Evolutionary conservation across 2,329 filamentous ascomycete species (phyloP).

Genomic region (Nannizziopsis barbatae): DNA sequence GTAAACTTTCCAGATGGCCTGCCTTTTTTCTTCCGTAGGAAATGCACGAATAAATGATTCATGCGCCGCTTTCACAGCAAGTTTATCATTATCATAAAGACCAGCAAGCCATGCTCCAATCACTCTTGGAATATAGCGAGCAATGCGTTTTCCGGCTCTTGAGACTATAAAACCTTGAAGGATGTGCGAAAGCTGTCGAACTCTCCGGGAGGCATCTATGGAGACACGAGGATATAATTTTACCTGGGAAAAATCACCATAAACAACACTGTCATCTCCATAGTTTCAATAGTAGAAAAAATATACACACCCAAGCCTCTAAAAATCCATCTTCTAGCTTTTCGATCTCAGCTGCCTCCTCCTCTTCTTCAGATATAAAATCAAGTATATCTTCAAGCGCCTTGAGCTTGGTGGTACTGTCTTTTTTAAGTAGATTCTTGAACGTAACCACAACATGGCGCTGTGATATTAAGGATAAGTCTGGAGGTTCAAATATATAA

Average conservation of each 20-base stretch:
- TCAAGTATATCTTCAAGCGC: conserved; percentile 73
- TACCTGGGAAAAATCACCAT: conserved; percentile 44
- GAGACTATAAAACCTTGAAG: conserved; percentile 55
- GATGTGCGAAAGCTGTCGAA: conserved; percentile 73
- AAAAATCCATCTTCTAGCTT: conserved; percentile 71
- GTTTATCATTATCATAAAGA: conserved; percentile 71
- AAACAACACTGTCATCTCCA: conserved; percentile 30
- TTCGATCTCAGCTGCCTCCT: conserved; percentile 35
- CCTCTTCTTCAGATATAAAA: conserved; percentile 48
- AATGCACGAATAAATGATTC: conserved; percentile 68
- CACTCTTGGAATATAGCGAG: conserved; percentile 62
- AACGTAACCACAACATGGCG: conserved; percentile 78
- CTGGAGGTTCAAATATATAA: conserved; percentile 75
- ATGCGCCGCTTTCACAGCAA: conserved; percentile 62
- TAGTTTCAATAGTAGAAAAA: conserved; percentile 20
- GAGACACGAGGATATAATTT: conserved; percentile 79
- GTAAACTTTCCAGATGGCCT: conserved; percentile 67
- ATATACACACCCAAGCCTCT: conserved; percentile 64
- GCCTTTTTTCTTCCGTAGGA: conserved; percentile 64
- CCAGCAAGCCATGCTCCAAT: conserved; percentile 88
- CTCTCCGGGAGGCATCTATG: conserved; percentile 77
- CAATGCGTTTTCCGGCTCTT: conserved; percentile 66
- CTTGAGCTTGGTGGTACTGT: conserved; percentile 81
- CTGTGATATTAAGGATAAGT: conserved; percentile 65
- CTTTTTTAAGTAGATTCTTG: conserved; percentile 86